Percentiles rank a stretch among this genome's conserved stretches.
Conservation (phyloP, 805 yeast species). For the Wickerhamiella slavikovae region DNA sequence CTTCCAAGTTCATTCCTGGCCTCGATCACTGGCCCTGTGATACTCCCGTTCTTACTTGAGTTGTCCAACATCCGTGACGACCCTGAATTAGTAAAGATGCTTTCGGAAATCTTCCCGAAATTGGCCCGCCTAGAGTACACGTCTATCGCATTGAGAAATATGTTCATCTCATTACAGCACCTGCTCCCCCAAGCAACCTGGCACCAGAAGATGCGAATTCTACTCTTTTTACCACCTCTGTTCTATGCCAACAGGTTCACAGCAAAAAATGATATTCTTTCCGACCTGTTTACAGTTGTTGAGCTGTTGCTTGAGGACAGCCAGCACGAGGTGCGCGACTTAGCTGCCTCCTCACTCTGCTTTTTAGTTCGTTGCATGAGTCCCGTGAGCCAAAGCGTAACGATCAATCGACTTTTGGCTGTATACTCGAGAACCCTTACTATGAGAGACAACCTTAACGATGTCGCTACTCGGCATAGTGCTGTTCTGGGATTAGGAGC, state of each 20-base stretch:
- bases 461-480: conserved; percentile 36
- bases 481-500: conserved; percentile 82
- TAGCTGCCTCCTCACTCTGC: conserved; percentile 54
- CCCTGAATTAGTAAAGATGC: conserved; percentile 30
- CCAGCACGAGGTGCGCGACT: conserved; percentile 55
- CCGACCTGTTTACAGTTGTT: conserved; percentile 24
- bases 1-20: not conserved
- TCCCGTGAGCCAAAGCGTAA: conserved; percentile 21
- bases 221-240: conserved; percentile 51
- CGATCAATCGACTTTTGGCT: conserved; percentile 24
- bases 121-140: conserved; percentile 30
- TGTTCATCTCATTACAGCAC: conserved; percentile 12
- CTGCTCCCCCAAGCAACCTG: conserved; percentile 20
- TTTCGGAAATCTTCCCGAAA: conserved; percentile 26
- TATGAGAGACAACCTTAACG: conserved; percentile 6
- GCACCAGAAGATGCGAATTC: conserved; percentile 43
- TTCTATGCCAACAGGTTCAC: conserved; percentile 52
- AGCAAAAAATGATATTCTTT: conserved; percentile 27
- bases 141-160: conserved; percentile 22
- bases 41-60: conserved; percentile 50
- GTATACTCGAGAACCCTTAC: conserved; percentile 24
- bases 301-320: conserved; percentile 35
- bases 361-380: conserved; percentile 53
- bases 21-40: conserved; percentile 15
- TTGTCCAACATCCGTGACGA: conserved; percentile 57